Evolutionary conservation across 2,329 filamentous ascomycete genomes (phyloP).

Genomic region (Monilinia vaccinii-corymbosi): DNA sequence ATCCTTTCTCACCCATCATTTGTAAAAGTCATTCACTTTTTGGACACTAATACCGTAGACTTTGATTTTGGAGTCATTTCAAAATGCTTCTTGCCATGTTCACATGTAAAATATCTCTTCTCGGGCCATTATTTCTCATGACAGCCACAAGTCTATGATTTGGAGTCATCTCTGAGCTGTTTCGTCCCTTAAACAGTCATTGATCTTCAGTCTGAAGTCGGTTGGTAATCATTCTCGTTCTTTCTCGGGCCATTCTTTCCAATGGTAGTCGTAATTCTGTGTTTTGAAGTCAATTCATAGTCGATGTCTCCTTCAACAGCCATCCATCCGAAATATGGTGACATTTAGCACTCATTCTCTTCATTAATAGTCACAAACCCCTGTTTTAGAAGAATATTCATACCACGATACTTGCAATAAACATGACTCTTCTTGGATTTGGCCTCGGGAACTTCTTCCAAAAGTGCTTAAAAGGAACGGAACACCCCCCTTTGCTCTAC

Average conservation of each 20-base stretch:
- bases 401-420: background rate
- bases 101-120: background rate
- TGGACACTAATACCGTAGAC: too few relatives aligned
- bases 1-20: background rate
- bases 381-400: background rate
- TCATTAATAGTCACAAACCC: background rate
- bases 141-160: background rate
- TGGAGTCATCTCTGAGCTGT: background rate
- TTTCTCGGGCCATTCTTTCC: background rate
- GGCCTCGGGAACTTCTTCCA: background rate
- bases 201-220: background rate
- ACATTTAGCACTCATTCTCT: background rate
- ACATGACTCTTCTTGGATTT: background rate
- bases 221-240: background rate
- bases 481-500: background rate
- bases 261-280: background rate
- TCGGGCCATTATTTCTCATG: background rate
- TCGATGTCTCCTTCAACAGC: background rate
- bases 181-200: too few relatives aligned
- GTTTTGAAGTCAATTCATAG: background rate
- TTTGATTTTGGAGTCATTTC: background rate
- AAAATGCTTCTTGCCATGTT: background rate
- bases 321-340: background rate
- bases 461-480: too few relatives aligned
- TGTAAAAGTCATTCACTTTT: background rate